Evolutionary conservation across 371 early-diverging fungal species (phyloP).

Genomic region (Conidiobolus incongruus): DNA sequence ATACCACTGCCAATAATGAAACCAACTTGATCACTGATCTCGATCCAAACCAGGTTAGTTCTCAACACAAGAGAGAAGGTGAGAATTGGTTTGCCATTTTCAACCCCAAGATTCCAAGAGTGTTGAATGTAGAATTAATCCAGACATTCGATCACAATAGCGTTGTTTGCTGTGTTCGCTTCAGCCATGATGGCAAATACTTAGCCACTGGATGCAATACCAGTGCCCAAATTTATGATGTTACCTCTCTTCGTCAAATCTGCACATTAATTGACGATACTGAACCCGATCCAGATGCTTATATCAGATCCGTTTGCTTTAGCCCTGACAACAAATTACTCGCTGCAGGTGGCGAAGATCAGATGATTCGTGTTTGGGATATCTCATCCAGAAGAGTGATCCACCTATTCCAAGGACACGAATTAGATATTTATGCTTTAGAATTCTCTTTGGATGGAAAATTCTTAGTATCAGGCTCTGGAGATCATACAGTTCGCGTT

Average conservation of each 20-base stretch:
- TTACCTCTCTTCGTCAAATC: conserved; percentile 37
- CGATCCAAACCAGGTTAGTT: conserved; percentile 57
- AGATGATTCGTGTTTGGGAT: conserved; percentile 77
- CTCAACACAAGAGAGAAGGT: conserved; percentile 67
- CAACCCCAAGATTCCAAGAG: conserved; percentile 42
- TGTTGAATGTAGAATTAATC: conserved; percentile 56
- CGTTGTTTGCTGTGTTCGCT: conserved; percentile 94
- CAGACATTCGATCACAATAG: conserved; percentile 65
- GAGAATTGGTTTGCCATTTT: conserved; percentile 76
- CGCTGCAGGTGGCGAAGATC: conserved; percentile 96
- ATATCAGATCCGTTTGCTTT: conserved; percentile 91
- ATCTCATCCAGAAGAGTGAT: conserved; percentile 40
- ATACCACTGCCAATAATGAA: too few species aligned
- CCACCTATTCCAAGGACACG: conserved; percentile 64
- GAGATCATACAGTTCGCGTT: conserved; percentile 77
- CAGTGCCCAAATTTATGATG: conserved; percentile 73
- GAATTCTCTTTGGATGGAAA: conserved; percentile 88
- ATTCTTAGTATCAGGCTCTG: conserved; percentile 80
- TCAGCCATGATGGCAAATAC: conserved; percentile 74
- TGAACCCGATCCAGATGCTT: conserved; percentile 59
- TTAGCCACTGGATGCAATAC: conserved; percentile 92
- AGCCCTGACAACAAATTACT: conserved; percentile 78
- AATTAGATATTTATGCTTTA: conserved; percentile 89
- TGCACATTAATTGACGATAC: conserved; percentile 5
- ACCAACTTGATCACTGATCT: conserved; percentile 47